A percentile compares a stretch with the other conserved stretches of the same genome.
Evolutionary conservation across 352 stramenopile species (phyloP).

Genomic region (Thalassiosira oceanica): DNA sequence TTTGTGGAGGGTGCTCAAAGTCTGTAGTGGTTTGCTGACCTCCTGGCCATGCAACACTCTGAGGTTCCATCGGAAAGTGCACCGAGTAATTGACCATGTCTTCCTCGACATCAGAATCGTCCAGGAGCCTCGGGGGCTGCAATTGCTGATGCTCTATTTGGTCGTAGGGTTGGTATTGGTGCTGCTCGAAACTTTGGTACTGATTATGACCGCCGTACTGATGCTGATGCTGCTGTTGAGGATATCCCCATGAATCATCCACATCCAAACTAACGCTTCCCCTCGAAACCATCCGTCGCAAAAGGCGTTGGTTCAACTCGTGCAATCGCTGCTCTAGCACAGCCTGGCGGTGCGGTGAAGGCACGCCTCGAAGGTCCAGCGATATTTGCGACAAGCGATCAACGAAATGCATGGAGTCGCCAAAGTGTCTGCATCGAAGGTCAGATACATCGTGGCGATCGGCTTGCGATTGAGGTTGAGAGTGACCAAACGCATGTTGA

Average conservation of each 20-base stretch:
- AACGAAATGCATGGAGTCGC: slow-evolving; percentile 81
- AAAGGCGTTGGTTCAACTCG: slow-evolving; percentile 74
- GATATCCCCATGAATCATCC: slow-evolving; percentile 39
- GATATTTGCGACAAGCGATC: slow-evolving; percentile 77
- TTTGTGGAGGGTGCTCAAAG: slow-evolving; percentile 36
- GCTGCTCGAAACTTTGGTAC: slow-evolving; percentile 2
- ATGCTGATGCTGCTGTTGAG: slow-evolving; percentile 6
- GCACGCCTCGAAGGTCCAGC: slow-evolving; percentile 61
- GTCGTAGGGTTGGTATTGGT: slow-evolving; percentile 16
- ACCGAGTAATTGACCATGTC: slow-evolving; percentile 77
- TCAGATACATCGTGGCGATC: slow-evolving; percentile 56
- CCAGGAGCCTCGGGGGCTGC: no score
- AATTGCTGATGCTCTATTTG: no score
- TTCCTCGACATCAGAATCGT: slow-evolving; percentile 55
- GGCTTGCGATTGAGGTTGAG: slow-evolving; percentile 1
- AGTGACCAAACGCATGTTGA: no score
- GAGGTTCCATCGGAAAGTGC: slow-evolving; percentile 73
- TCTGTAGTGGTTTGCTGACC: slow-evolving; percentile 19
- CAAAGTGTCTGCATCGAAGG: slow-evolving; percentile 77
- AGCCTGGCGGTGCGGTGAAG: slow-evolving; percentile 37
- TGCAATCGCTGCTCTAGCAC: slow-evolving; percentile 52
- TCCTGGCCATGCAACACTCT: slow-evolving; percentile 50
- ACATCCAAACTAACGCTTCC: slow-evolving; percentile 76
- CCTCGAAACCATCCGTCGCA: slow-evolving; percentile 68
- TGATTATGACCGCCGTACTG: slow-evolving; percentile 5